phyloP scores from a whole-genome alignment of 2,329 filamentous ascomycete species.

The Thielaviopsis ethacetica region DNA sequence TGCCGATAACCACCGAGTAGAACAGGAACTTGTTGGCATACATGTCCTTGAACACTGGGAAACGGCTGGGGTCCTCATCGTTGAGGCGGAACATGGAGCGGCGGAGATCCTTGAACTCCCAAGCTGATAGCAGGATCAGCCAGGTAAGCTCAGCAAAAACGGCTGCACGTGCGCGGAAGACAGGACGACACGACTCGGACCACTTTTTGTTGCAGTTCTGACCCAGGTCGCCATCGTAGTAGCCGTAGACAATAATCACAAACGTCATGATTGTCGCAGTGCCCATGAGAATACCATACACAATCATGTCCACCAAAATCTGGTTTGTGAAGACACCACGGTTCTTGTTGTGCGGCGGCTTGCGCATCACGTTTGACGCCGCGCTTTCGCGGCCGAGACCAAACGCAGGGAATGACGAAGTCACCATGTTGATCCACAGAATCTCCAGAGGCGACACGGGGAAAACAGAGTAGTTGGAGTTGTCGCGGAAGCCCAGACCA shows the following conservation, averaged over 20 bases:
- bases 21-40: constrained; percentile 57
- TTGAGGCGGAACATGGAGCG: constrained; percentile 55
- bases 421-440: constrained; percentile 90
- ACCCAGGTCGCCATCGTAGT: constrained; percentile 39
- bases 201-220: constrained; percentile 45
- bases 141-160: constrained; percentile 60
- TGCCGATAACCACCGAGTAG: constrained; percentile 45
- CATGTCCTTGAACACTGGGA: constrained; percentile 44
- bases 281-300: constrained; percentile 67
- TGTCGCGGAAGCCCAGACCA: constrained; percentile 67
- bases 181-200: constrained; percentile 37
- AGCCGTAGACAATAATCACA: constrained; percentile 45
- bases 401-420: constrained; percentile 74
- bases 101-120: constrained; percentile 61
- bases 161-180: constrained; percentile 55
- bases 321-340: constrained; percentile 63
- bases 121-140: constrained; percentile 57
- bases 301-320: constrained; percentile 61
- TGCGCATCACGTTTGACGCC: constrained; percentile 58
- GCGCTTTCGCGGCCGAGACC: constrained; percentile 69
- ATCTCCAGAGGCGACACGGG: constrained; percentile 75
- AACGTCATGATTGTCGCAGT: constrained; percentile 49
- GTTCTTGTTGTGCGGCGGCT: constrained; percentile 55
- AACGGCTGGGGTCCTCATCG: constrained; percentile 30
- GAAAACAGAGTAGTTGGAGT: constrained; percentile 58